Conservation (phyloP, 768 basidiomycete genomes). For the Mycena alexandri region DNA sequence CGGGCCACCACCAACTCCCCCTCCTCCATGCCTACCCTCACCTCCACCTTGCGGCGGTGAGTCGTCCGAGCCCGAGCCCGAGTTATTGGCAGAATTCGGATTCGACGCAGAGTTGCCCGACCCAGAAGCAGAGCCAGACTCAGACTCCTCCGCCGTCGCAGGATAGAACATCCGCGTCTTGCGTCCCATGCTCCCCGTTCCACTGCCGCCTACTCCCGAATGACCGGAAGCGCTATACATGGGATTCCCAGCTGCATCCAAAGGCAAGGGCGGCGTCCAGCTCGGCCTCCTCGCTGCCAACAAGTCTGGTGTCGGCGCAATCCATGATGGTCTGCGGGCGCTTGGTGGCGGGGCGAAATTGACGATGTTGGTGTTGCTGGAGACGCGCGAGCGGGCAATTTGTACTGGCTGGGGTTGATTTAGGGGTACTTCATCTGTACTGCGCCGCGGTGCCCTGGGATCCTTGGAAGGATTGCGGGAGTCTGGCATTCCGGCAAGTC, state of each 20-base stretch:
- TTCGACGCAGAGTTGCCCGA: slow-evolving; percentile 13
- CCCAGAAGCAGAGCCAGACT: slow-evolving; percentile 5
- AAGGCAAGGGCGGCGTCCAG: slow-evolving; percentile 28
- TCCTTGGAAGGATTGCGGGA: neutral
- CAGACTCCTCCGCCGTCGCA: slow-evolving; percentile 10
- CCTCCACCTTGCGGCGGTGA: neutral
- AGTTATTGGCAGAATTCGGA: neutral
- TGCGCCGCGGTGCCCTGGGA: neutral
- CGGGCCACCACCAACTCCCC: neutral
- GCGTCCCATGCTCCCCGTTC: neutral
- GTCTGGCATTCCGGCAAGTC: neutral
- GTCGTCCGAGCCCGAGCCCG: slow-evolving; percentile 14
- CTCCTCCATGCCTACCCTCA: neutral
- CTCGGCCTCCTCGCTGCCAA: slow-evolving; percentile 23
- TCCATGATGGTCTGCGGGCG: slow-evolving; percentile 24
- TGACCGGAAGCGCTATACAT: neutral
- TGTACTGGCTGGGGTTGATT: neutral
- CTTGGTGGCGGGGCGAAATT: slow-evolving; percentile 25
- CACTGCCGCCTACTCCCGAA: neutral
- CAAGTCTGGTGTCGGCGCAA: neutral
- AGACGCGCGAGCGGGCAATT: slow-evolving; percentile 1
- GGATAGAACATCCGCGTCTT: slow-evolving; percentile 24
- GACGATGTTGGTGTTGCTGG: slow-evolving; percentile 7
- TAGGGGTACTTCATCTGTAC: neutral
- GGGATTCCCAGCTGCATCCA: neutral